Evolutionary conservation across 306 rosid genomes (phyloP), one percentile per base, ranked within the genome.

Genomic region (Cucumis hystrix): DNA sequence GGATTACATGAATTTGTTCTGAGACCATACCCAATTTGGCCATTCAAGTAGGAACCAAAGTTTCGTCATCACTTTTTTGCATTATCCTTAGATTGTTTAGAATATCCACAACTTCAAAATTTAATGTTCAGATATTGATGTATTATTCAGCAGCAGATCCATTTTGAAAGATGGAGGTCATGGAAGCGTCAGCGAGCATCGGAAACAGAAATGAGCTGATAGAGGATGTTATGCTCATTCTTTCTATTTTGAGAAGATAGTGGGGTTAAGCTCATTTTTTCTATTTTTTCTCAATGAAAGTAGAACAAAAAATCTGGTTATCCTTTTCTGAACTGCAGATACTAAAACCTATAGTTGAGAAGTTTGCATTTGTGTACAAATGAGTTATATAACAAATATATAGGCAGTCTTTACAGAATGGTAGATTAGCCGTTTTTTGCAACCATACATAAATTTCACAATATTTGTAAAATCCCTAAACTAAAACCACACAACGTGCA

Each of bases 1-100:
- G 87, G 82, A 85, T 86, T 57, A 74, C 82, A 77, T 74, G 54
- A 77, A 81, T 37, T 37, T 25, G 6, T 62, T 60, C 75, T 58
- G 70, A 79, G 55, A 40, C 61, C 55, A 68, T 40, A 41, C 74
- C 55, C 18, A 68, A 68, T 41, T 68, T 68, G 74, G 74, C 35
- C 74, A 68, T 68, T 68, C 55, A 68, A 68, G 35, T n/a, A 20
- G 11, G 55, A 68, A 67, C 2, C 10, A 47, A 21, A 67, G 74
- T 67, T 67, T 68, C 74, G 20, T 68, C 55, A 41, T 41, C 55
- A 40, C 55, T 68, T 68, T 68, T 41, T 20, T n/a, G 55, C 74
- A 68, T 68, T 39, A 68, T 68, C 74, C 33, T 68, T 5, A 68
- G 55, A 68, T 68, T 39, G 15, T 68, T 68, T 68, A 68, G 55